phyloP scores from a whole-genome alignment of 352 stramenopile genomes.

The Globisporangium heterothallicum region DNA sequence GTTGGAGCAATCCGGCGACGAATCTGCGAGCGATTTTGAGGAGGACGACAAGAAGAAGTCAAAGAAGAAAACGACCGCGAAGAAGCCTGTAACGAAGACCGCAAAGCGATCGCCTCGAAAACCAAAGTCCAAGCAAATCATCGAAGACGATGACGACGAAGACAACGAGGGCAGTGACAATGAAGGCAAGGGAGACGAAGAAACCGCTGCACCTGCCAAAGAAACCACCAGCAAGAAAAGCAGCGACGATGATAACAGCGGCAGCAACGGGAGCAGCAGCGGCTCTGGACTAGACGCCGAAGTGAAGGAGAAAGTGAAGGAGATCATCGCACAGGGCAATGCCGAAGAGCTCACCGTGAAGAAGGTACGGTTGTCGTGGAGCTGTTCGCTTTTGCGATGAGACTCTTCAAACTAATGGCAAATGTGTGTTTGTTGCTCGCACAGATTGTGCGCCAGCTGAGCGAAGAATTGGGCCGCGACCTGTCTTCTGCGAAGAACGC shows the following conservation, averaged over 20 bases:
- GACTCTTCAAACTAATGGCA: not conserved
- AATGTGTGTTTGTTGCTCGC: constrained; percentile 4
- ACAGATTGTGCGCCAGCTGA: constrained; percentile 71
- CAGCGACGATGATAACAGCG: constrained; percentile 14
- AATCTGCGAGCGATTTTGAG: constrained; percentile 74
- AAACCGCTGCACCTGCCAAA: constrained; percentile 4
- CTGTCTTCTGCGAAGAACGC: constrained; percentile 66
- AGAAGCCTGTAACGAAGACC: constrained; percentile 19
- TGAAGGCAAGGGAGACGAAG: constrained; percentile 12
- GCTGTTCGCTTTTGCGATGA: no score
- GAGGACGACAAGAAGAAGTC: constrained; percentile 28
- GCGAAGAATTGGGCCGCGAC: constrained; percentile 57
- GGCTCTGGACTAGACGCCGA: constrained; percentile 32
- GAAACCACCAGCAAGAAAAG: no score
- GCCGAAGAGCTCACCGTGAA: constrained; percentile 81
- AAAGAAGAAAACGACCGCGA: constrained; percentile 27
- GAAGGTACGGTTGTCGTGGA: no score
- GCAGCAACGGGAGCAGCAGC: constrained; percentile 5
- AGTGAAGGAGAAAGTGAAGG: constrained; percentile 57
- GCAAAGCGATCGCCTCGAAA: constrained; percentile 14
- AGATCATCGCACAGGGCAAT: constrained; percentile 76
- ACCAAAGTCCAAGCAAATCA: constrained; percentile 10
- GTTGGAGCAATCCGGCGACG: constrained; percentile 21
- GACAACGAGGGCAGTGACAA: not conserved
- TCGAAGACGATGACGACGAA: not conserved